Evolutionary conservation across 176 grass and related monocot species (phyloP).

Genomic region (Lolium perenne): DNA sequence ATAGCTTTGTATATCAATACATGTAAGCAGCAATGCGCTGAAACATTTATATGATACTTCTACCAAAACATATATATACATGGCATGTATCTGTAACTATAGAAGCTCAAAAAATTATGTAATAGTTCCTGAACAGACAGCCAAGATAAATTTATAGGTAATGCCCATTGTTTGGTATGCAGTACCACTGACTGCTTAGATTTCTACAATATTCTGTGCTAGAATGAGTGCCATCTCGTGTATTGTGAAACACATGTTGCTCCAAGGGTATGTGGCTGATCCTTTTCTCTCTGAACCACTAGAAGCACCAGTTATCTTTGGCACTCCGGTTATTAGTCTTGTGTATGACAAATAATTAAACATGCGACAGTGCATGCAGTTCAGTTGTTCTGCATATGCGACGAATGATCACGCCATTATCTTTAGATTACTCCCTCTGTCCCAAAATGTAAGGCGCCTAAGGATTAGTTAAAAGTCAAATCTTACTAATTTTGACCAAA

Average conservation of each 20-base stretch:
- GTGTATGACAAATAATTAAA: conserved; percentile 11
- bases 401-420: not conserved
- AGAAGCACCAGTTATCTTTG: conserved; percentile 13
- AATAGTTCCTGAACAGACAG: conserved; percentile 31
- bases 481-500: too few relatives aligned
- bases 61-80: not conserved
- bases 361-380: not conserved
- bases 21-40: not conserved
- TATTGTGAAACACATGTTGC: conserved; percentile 1
- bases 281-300: conserved; percentile 18
- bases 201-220: conserved; percentile 10
- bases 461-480: too few relatives aligned
- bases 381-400: conserved; percentile 9
- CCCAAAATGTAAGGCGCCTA: too few relatives aligned
- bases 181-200: conserved; percentile 20
- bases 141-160: not conserved
- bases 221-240: not conserved
- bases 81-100: not conserved
- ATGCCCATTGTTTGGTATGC: conserved; percentile 17
- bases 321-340: not conserved
- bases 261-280: not conserved
- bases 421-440: not conserved
- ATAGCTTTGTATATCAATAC: too few relatives aligned
- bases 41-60: not conserved
- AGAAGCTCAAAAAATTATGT: conserved; percentile 14